Base-by-base conservation (phyloP, 768 basidiomycete species). In the Kwoniella sp. region DNA sequence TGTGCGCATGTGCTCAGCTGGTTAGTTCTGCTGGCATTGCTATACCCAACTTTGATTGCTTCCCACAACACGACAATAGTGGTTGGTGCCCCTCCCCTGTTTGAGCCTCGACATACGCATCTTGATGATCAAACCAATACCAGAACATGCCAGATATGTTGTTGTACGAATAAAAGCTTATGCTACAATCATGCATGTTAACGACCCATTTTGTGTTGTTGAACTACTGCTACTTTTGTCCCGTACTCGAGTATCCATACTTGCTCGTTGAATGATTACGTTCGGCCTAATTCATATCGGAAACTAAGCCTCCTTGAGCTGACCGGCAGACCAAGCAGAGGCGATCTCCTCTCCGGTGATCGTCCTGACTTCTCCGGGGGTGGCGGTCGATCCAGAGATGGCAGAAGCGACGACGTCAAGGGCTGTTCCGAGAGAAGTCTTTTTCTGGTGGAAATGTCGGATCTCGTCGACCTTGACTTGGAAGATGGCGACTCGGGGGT, bases 401-500 rank as follows among this genome's bases (percentile, higher is more conserved):
- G 87, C 85, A 54, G 85, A 83, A 4, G 86, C 62, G 3, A 87
- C 87, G 52, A 86, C 84, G 54, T 92, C 86, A 8, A 87, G 80
- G 0, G 86, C 84, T 50, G 87, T 86, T 4, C 85, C 85, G 60
- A 91, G 68, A 22, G 82, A 76, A 15, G 86, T 85, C 68, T 87
- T 86, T 34, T 85, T 89, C 4, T 88, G 84, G 61, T 88, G 81
- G 87, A 88, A 95, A 75, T 92, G 94, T 59, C 88, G 85, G 68
- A 96, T 89, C 82, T 83, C 73, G 29, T 70, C 67, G 25, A 92
- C 91, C 58, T 88, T 80, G 59, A 96, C 86, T 77, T 91, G 86
- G 69, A 95, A 90, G 37, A 90, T 79, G 7, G 87, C 85, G 2
- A 96, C 85, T 26, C 93, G 86, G 0, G 92, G 91, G 69, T 95